Evolutionary conservation across 768 basidiomycete species (phyloP), one percentile per base, ranked within the genome.

Genomic region (Amanita rubescens): DNA sequence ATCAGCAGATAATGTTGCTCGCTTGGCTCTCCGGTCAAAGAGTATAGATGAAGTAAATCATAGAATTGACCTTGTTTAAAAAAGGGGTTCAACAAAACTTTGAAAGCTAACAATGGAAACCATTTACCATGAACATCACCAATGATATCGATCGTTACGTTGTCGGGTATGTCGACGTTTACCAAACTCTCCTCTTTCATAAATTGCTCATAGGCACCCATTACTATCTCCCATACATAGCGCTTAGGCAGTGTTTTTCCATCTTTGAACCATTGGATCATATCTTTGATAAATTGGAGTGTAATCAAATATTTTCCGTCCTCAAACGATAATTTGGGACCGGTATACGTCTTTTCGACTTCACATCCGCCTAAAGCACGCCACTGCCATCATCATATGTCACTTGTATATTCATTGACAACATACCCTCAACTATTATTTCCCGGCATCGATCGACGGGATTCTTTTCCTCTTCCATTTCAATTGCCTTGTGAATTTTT

Each of bases 221-320:
- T 75, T 20, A 94, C 78, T 59, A 99, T 97, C 71, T 98, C 93
- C 94, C 93, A 97, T 24, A 86, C 93, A 56, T 93, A 87, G 68
- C 94, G 78, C 67, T 85, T 84, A 3, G 92, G 83, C 44, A 98
- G 70, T n/a, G 85, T 76, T 67, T 96, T 96, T n/a, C 93, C 94
- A 41, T 84, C 79, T 73, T 94, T 94, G 72, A 96, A 98, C 84
- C 84, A 90, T 57, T 84, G 74, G 46, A 96, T 83, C 93, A 98
- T 94, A 35, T 71, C 77, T 58, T 78, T 76, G 57, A 99, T 75
- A 67, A 97, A 99, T 50, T 85, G 78, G 34, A 78, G 67, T 22
- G 84, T 89, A 58, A 94, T 88, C 46, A 67, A 72, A 68, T 81
- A 92, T 70, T 84, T 82, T 47, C 81, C 85, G 58, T 82, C 78